Evolutionary conservation across 2,329 filamentous ascomycete species (phyloP), one percentile per base, ranked within the genome.

Genomic region (Clonostachys byssicola): DNA sequence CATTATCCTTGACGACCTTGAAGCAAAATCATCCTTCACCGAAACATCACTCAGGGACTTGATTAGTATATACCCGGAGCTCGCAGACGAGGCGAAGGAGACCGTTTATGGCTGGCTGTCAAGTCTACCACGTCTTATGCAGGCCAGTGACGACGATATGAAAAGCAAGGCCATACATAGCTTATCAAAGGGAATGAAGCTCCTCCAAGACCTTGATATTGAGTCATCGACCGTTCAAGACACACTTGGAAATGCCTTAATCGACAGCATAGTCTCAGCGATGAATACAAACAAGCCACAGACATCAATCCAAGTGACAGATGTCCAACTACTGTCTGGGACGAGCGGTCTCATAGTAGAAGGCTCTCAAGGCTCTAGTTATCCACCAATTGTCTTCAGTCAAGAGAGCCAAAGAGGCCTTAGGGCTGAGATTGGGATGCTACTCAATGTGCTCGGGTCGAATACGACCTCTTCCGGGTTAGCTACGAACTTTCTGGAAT

Each of bases 71-170:
- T 83, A 90, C 54, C 67, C 76, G 2, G 71, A 78, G 43, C 73
- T 92, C 3, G 69, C 77, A 5, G 82, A 87, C 18, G 70, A 80
- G 4, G 70, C 92, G 23, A 88, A 89, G 55, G 78, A 76, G 30
- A 86, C 81, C 1, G 74, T 95, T 1, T 88, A 92, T 62, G 84
- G 83, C 45, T 96, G 92, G 91, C 78, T 92, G 20, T 81, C 82
- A 3, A 85, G 89, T 39, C 77, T 99, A 16, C 86, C 92, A 6
- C 80, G 91, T 14, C 67, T 89, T 13, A 92, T 96, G 83, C 89
- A 92, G 61, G 81, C 84, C 9, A 86, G 84, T 54, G 91, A 97
- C 56, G 90, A 96, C 55, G 75, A 75, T n/a, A 73, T 78, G 30
- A 95, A 95, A 62, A 77, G 83, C 51, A 77, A 79, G 47, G 83